Evolutionary conservation across 2,329 filamentous ascomycete genomes (phyloP).

Genomic region (Cercospora beticola): DNA sequence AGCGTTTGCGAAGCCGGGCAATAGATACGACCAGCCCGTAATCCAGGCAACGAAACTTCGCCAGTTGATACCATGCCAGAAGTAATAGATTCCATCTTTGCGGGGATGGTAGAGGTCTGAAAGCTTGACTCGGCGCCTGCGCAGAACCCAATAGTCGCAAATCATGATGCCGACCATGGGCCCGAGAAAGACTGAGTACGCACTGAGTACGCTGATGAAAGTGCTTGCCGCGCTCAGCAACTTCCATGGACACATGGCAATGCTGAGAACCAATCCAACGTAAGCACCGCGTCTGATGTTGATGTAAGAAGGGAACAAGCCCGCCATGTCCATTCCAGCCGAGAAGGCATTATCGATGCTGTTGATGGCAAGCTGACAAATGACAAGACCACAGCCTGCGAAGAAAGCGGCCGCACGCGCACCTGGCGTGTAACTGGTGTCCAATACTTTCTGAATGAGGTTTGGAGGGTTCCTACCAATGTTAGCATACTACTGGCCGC

Average conservation of each 20-base stretch:
- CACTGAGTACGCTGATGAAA: constrained; percentile 50
- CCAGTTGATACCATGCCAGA: constrained; percentile 47
- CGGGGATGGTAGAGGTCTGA: constrained; percentile 45
- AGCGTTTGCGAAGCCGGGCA: constrained; percentile 45
- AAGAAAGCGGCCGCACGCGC: constrained; percentile 50
- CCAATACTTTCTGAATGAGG: constrained; percentile 42
- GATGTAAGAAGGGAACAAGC: constrained; percentile 54
- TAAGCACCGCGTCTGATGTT: constrained; percentile 58
- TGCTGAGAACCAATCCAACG: constrained; percentile 48
- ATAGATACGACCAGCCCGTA: constrained; percentile 32
- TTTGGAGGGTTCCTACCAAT: constrained; percentile 44
- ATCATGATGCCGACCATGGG: constrained; percentile 44
- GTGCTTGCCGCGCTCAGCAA: constrained; percentile 48
- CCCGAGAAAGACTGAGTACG: constrained; percentile 50
- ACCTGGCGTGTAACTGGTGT: constrained; percentile 34
- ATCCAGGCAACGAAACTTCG: constrained; percentile 46
- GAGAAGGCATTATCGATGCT: constrained; percentile 52
- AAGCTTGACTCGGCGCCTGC: constrained; percentile 43
- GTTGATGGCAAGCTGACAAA: constrained; percentile 49
- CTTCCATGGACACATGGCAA: constrained; percentile 54
- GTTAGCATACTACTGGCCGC: constrained; percentile 39
- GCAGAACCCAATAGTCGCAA: constrained; percentile 49
- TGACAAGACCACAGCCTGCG: constrained; percentile 46
- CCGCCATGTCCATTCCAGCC: constrained; percentile 57
- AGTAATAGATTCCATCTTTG: constrained; percentile 46